Base-by-base conservation (phyloP, 768 basidiomycete genomes). In the Porpolomopsis calyptriformis region DNA sequence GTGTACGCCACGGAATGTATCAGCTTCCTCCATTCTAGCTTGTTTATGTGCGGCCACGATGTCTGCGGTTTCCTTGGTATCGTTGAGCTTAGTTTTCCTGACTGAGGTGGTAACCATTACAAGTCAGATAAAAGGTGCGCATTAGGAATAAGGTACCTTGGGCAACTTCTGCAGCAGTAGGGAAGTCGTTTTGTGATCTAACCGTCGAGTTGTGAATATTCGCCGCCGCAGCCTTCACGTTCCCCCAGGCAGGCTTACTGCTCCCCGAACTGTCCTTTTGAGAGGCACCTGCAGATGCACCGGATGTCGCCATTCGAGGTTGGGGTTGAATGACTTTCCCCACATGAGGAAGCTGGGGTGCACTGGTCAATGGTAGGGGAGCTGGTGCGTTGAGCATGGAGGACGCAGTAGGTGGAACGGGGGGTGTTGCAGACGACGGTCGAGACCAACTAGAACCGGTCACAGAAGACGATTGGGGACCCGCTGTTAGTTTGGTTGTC, bases 101-200 rank as follows among this genome's bases (percentile, higher is more conserved):
- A 64, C 60, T 16, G 64, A 61, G 19, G 64, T 53, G 2, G 62
- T 54, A 46, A 46, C 42, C 24, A 52, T 37, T 50, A 37, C 37
- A 43, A 19, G 18, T 49, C 20, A 39, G 33, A 31, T 27, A 46
- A 20, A 31, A 18, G 12, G 26, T 6, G 23, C 18, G 40, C 20
- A 38, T 26, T 25, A 38, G 44, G 45, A 27, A 18, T 68, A 76
- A 43, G 20, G 55, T 53, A 83, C 88, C 83, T 67, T 83, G 82
- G 5, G 88, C 88, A 36, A 91, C 90, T 68, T 99, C 96, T 29
- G 89, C 90, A 38, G 94, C 92, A 4, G 96, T 99, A 5, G 96
- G 96, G 59, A 99, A 99, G 52, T 98, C 93, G 47, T 67, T 74
- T 31, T 68, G 63, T 36, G 64, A 63, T 19, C 66, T 61, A 41